Conservation (phyloP, 306 rosid species). For the Prinsepia uniflora region DNA sequence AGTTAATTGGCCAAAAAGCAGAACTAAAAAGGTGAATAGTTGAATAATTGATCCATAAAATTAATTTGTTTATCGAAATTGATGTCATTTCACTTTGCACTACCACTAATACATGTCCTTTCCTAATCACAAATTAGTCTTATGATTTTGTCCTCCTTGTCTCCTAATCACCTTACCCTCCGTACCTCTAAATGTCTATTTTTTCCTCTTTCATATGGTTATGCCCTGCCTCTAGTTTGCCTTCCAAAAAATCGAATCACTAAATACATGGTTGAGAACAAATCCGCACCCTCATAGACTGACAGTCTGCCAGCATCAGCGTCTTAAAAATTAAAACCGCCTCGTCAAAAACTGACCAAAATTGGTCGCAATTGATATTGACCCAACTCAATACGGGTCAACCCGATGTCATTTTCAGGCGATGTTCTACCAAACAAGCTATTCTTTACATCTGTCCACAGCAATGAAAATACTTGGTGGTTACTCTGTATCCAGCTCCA, state of each 20-base stretch:
- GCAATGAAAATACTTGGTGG: neutral
- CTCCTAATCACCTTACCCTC: conserved; percentile 35
- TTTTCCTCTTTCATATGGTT: neutral
- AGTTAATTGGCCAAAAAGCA: neutral
- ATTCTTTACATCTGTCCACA: too few species aligned
- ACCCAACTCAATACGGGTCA: too few species aligned
- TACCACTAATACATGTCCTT: conserved; percentile 4
- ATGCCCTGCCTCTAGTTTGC: too few species aligned
- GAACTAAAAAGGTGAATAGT: neutral
- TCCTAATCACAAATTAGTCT: conserved; percentile 17
- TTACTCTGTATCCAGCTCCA: neutral
- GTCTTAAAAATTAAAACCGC: too few species aligned
- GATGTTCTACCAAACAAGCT: too few species aligned
- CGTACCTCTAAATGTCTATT: conserved; percentile 13
- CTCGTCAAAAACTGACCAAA: too few species aligned
- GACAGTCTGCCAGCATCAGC: too few species aligned
- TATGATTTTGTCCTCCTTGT: conserved; percentile 21
- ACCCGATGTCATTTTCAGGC: too few species aligned
- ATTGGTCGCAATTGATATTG: too few species aligned
- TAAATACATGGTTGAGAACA: too few species aligned
- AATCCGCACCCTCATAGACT: too few species aligned
- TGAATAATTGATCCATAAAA: conserved; percentile 3
- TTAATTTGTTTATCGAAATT: neutral
- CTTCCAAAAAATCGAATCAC: too few species aligned
- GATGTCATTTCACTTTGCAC: neutral